These are phyloP conservation scores for Bonia amplexicaulis DNA, from an alignment of 176 grass and related monocot species.

Conservation along the genomic window DNA sequence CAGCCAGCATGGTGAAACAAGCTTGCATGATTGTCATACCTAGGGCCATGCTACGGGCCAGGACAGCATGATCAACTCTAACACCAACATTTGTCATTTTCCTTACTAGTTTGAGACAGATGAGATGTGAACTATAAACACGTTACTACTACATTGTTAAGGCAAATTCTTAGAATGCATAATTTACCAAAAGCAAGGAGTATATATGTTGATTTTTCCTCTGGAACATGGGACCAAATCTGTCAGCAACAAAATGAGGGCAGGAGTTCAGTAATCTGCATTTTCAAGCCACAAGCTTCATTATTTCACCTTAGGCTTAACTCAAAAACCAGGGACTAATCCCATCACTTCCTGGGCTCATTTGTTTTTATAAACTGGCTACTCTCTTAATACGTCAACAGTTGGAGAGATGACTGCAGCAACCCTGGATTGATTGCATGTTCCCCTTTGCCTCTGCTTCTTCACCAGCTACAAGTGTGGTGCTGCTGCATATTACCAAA, in stretches of 20 bases:
- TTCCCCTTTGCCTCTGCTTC: neutral
- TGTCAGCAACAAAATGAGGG: neutral
- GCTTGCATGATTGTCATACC: neutral
- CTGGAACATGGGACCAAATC: neutral
- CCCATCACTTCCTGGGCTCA: neutral
- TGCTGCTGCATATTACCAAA: neutral
- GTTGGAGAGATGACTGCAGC: neutral
- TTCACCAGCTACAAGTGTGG: neutral
- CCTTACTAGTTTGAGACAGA: neutral
- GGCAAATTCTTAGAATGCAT: neutral
- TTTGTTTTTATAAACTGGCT: neutral
- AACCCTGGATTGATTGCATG: neutral
- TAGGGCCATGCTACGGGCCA: neutral
- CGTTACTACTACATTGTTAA: neutral
- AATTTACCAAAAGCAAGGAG: neutral
- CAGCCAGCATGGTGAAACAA: constrained; percentile 7
- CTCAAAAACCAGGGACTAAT: neutral
- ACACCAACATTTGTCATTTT: neutral
- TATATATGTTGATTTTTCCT: neutral
- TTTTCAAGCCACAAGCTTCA: neutral
- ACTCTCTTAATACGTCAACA: neutral
- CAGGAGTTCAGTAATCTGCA: neutral
- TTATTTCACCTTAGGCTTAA: neutral
- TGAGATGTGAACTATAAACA: neutral
- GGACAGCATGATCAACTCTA: neutral